Base-by-base conservation (phyloP, 495 filamentous ascomycete species). In the Aspergillus mulundensis region DNA sequence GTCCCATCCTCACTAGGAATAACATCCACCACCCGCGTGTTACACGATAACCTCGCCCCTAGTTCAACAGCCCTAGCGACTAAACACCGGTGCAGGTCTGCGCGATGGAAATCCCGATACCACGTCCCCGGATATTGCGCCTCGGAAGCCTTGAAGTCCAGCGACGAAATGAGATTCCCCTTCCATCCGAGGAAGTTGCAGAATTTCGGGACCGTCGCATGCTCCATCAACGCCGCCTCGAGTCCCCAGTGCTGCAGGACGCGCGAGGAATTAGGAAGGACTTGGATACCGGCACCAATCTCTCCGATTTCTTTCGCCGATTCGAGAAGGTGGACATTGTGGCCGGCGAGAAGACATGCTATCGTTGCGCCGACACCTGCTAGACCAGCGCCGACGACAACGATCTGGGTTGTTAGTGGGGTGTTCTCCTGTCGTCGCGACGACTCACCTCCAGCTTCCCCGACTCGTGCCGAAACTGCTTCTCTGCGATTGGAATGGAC, bases 341-440 rank as follows among this genome's bases (percentile, higher is more conserved):
- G 85, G 18, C 85, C 85, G 25, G 84, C 76, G 18, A 87, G 75
- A 7, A 76, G 70, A 54, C 78, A 76, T 34, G 81, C 69, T 56
- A 89, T 87, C 0, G 84, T 82, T 4, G 83, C 73, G 16, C 77
- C 80, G 3, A 89, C 72, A 0, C 86, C 86, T 18, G 81, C 81
- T 14, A 89, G 77, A 0, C 86, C 86, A 3, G 84, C 85, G 15
- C 86, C 86, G 20, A 85, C 74, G 16, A 89, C 74, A 1, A 85
- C 8, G 21, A 75, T 68, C 18, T 71, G 2, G 32, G 11, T 36
- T 36, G 32, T 36, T 15, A 36, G 32, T 15, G 32, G 32, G 32
- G 32, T 11, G 5, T 10, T 2, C 2, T 36, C 6, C 8, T 15
- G 5, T 36, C 32, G 12, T 6, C 12, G 7, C 32, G 32, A 36